Base-by-base conservation (phyloP, 257 asterid species). In the Ilex aquifolium region DNA sequence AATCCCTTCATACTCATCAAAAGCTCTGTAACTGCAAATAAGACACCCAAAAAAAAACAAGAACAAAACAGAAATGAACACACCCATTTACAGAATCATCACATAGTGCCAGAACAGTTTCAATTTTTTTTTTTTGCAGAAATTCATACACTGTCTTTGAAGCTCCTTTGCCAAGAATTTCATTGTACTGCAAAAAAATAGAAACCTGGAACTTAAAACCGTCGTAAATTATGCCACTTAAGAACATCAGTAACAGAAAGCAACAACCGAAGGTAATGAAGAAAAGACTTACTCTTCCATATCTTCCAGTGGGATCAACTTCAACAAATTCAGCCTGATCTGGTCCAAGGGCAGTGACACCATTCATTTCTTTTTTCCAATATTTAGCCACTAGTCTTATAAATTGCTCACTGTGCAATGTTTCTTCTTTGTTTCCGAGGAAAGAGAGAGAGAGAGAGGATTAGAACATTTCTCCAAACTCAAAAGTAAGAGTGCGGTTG, bases 1-100 rank as follows among this genome's bases (percentile, higher is more conserved):
- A 68, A 91, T 88, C 65, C 98, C 96, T 74, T 91, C 95, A 72
- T 86, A 91, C 85, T 88, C 98, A 83, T 91, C 96, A 77, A 91
- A 91, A 59, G 95, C 96, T 72, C 90, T 86, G 57, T 86, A 91
- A 65, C 97, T 90, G 83, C 79, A 72, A 61, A 56, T 44, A 70
- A 42, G 29, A 13, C 60, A 27, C 32, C 44, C 27, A 21, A 21
- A 21, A 21, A 21, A 9, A 69, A 46, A 66, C 8, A 13, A 61
- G 29, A 40, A 13, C 16, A 11, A 17, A 4, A 13, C 57, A 42
- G 27, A 21, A 21, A 21, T 21, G 27, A 21, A 21, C 27, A 21
- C 27, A 21, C 27, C 27, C 27, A 53, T 46, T 32, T 7, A 5
- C 42, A 54, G 31, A 71, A 50, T 46, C 15, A 50, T 46, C 15